A percentile compares a stretch with the other conserved stretches of the same genome.
These are phyloP conservation scores for Aspergillus amoenus DNA, from an alignment of 2,329 filamentous ascomycete species.

Conservation along the genomic window DNA sequence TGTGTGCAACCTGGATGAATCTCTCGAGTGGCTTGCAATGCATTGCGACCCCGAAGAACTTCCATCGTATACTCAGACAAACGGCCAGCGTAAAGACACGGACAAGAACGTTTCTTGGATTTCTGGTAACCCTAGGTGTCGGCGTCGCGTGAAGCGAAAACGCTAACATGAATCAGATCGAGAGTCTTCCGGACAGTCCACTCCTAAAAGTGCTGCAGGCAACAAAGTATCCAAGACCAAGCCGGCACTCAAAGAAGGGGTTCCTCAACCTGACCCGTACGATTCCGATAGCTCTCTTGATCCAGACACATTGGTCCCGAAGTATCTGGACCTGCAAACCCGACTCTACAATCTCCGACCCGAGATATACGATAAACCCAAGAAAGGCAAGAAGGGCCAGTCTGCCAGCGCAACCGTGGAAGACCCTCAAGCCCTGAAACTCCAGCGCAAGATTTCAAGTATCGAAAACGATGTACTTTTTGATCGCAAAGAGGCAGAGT, in stretches of 20 bases:
- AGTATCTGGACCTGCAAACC: conserved; percentile 73
- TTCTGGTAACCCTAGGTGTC: conserved; percentile 29
- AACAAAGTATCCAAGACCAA: conserved; percentile 27
- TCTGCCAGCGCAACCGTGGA: conserved; percentile 17
- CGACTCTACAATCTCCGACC: conserved; percentile 64
- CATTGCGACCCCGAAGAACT: conserved; percentile 69
- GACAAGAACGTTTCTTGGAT: conserved; percentile 38
- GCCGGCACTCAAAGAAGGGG: conserved; percentile 24
- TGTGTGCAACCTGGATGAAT: conserved; percentile 84
- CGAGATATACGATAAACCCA: conserved; percentile 46
- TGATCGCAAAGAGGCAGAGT: conserved; percentile 64
- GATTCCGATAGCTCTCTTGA: conserved; percentile 66
- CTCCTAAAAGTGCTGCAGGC: conserved; percentile 23
- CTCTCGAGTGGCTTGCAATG: conserved; percentile 85
- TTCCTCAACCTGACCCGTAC: conserved; percentile 28
- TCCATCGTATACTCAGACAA: conserved; percentile 64
- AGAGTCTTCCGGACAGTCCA: conserved; percentile 29
- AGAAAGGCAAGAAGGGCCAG: conserved; percentile 44
- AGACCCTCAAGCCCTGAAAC: conserved; percentile 57
- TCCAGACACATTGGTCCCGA: conserved; percentile 70
- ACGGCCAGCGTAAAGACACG: conserved; percentile 28
- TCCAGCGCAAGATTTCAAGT: conserved; percentile 71
- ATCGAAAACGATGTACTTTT: conserved; percentile 79
- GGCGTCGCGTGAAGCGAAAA: conserved; percentile 13
- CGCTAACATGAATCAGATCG: conserved; percentile 33